Percentiles rank a stretch among this genome's conserved stretches.
These are phyloP conservation scores for Aspergillus brunneoviolaceus DNA, from an alignment of 2,329 filamentous ascomycete species.

Conservation along the genomic window DNA sequence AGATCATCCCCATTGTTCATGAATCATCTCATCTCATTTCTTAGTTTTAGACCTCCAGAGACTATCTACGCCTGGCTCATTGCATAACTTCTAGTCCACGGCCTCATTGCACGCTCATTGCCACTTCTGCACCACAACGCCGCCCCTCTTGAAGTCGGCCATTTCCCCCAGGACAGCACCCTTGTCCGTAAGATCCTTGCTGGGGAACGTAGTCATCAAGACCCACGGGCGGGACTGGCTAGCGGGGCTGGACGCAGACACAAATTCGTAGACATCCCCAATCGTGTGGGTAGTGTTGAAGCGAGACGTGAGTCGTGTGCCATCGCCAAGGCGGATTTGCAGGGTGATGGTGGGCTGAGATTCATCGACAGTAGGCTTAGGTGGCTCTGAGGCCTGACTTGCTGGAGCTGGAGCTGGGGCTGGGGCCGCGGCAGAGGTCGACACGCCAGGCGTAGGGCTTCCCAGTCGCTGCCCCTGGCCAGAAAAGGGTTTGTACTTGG, in stretches of 20 bases:
- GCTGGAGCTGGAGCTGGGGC: constrained; percentile 26
- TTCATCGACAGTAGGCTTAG: constrained; percentile 54
- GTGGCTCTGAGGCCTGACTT: constrained; percentile 24
- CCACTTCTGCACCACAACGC: constrained; percentile 54
- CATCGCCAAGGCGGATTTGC: constrained; percentile 64
- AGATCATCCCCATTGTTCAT: not conserved
- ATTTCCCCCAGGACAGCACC: constrained; percentile 46
- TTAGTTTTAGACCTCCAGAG: not conserved
- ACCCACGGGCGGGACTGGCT: constrained; percentile 55
- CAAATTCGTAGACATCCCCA: constrained; percentile 64
- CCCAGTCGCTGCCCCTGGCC: constrained; percentile 62
- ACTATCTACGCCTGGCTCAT: not conserved
- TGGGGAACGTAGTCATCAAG: constrained; percentile 66
- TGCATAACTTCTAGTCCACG: constrained; percentile 1
- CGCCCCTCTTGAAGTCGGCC: constrained; percentile 51
- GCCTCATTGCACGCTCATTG: constrained; percentile 20
- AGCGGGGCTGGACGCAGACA: constrained; percentile 52
- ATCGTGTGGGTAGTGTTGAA: constrained; percentile 67
- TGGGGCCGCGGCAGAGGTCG: constrained; percentile 36
- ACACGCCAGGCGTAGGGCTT: constrained; percentile 60
- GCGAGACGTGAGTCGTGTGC: constrained; percentile 58
- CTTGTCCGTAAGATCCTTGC: constrained; percentile 61
- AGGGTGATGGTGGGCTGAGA: constrained; percentile 59
- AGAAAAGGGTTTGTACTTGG: constrained; percentile 62
- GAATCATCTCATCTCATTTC: not conserved